phyloP scores from a whole-genome alignment of 371 early-diverging fungal species.

The Actinomortierella ambigua region DNA sequence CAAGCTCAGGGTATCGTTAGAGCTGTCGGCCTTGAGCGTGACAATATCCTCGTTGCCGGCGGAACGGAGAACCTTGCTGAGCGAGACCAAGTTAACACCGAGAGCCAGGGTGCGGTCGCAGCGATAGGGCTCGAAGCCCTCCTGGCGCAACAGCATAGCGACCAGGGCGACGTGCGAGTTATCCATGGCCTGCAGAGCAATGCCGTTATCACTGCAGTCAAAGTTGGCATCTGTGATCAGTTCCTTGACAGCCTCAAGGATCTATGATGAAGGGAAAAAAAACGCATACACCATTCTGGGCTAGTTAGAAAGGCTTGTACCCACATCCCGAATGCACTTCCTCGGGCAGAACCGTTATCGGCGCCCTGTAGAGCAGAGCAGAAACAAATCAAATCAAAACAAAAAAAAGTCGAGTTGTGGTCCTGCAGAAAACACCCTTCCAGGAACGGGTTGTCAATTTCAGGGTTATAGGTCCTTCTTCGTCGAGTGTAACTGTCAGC shows the following conservation, averaged over 20 bases:
- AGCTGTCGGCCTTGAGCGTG: conserved; percentile 90
- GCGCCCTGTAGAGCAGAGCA: no score
- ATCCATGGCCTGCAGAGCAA: conserved; percentile 99
- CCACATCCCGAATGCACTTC: no score
- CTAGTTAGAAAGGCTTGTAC: neutral
- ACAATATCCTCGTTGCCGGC: conserved; percentile 92
- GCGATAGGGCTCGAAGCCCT: conserved; percentile 95
- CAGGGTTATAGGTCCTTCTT: no score
- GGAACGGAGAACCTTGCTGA: conserved; percentile 95
- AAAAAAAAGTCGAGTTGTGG: neutral
- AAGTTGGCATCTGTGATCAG: conserved; percentile 97
- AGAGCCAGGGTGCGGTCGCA: conserved; percentile 93
- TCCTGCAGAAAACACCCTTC: neutral
- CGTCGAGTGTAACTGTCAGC: no score
- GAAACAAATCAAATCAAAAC: neutral
- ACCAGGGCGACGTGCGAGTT: conserved; percentile 97
- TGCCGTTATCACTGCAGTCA: conserved; percentile 95
- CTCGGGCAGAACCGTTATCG: no score
- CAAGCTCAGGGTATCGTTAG: conserved; percentile 81
- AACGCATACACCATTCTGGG: neutral
- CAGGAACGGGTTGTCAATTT: no score
- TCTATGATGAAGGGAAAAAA: conserved; percentile 35
- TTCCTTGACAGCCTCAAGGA: conserved; percentile 97
- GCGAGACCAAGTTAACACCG: conserved; percentile 86
- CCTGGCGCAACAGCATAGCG: conserved; percentile 83